phyloP scores from a whole-genome alignment of 129 eudicot species.

The Lactuca sativa region DNA sequence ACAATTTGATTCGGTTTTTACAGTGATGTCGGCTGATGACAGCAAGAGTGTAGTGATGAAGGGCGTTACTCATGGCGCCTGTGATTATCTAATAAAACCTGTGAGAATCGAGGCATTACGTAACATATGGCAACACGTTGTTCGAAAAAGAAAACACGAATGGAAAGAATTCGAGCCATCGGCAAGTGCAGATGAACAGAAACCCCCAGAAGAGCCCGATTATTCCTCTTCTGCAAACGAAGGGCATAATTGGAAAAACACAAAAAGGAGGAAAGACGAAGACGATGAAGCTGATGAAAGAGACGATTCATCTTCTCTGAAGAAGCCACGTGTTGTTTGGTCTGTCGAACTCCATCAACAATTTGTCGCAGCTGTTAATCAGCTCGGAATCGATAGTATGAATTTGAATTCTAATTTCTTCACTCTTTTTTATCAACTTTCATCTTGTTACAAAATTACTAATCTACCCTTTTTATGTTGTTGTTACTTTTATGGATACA shows the following conservation, averaged over 20 bases:
- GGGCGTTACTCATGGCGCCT: conserved; percentile 70
- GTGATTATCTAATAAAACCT: conserved; percentile 68
- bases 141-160: conserved; percentile 48
- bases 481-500: conserved; percentile 29
- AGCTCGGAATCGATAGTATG: conserved; percentile 62
- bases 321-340: conserved; percentile 79
- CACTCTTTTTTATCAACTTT: not conserved
- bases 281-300: conserved; percentile 44
- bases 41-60: conserved; percentile 62
- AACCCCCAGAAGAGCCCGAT: conserved; percentile 36
- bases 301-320: conserved; percentile 58
- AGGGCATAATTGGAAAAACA: conserved; percentile 48
- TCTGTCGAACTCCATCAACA: conserved; percentile 60
- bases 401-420: not conserved
- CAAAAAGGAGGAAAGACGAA: conserved; percentile 58
- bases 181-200: conserved; percentile 59
- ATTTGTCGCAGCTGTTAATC: conserved; percentile 71
- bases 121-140: conserved; percentile 72
- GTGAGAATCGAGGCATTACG: conserved; percentile 63
- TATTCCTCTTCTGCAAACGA: conserved; percentile 33
- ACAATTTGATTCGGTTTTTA: conserved; percentile 1
- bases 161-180: conserved; percentile 82
- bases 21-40: conserved; percentile 75
- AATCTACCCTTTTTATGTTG: conserved; percentile 8
- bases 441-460: conserved; percentile 15